Conservation (phyloP, 2,329 filamentous ascomycete genomes). For the Davidsoniella eucalypti region DNA sequence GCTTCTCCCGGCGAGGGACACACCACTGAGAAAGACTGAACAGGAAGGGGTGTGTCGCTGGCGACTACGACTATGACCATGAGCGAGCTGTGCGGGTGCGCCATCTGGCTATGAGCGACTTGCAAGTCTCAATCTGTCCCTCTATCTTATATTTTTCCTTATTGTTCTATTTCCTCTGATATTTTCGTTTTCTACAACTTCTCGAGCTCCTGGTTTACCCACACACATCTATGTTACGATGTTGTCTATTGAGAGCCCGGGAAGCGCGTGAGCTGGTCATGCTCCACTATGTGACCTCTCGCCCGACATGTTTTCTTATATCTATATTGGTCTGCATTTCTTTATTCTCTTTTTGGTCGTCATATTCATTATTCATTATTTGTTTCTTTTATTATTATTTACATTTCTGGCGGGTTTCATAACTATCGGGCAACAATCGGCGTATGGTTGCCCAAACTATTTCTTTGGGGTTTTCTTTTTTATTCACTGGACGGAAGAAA, state of each 20-base stretch:
- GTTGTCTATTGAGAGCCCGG: background rate
- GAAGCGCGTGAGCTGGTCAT: conserved; percentile 8
- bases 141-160: too few species aligned
- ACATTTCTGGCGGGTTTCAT: conserved; percentile 3
- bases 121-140: too few species aligned
- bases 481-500: conserved; percentile 5
- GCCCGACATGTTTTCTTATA: conserved; percentile 12
- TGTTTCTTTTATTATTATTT: conserved; percentile 6
- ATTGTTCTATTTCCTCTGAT: too few species aligned
- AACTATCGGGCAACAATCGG: background rate
- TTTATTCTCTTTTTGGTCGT: conserved; percentile 12
- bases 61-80: too few species aligned
- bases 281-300: conserved; percentile 8
- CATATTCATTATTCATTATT: conserved; percentile 11
- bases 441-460: background rate
- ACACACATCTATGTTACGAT: too few species aligned
- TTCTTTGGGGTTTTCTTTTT: conserved; percentile 1
- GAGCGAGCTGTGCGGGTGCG: too few species aligned
- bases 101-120: too few species aligned
- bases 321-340: conserved; percentile 5
- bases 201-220: too few species aligned
- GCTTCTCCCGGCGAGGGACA: too few species aligned
- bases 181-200: too few species aligned
- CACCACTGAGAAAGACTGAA: too few species aligned
- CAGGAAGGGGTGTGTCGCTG: too few species aligned